Evolutionary conservation across 108 stramenopile species (phyloP).

Genomic region (Parmales sp.): DNA sequence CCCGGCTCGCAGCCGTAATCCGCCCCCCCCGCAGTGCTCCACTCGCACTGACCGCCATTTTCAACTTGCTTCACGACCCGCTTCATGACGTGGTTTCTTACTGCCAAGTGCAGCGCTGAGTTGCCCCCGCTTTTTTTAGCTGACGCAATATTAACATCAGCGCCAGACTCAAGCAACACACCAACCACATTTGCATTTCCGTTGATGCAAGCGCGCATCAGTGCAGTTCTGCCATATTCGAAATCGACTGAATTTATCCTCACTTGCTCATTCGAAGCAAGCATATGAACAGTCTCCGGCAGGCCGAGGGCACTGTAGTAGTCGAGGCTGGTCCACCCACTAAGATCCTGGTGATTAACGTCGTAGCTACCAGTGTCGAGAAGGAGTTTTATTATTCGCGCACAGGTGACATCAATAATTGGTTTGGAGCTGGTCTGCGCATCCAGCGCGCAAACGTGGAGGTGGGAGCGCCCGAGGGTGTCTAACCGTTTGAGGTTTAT

Average conservation of each 20-base stretch:
- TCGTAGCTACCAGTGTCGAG: not conserved
- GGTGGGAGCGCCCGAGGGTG: too few species aligned
- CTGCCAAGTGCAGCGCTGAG: not conserved
- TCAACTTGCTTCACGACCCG: not conserved
- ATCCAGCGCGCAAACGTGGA: constrained; percentile 1
- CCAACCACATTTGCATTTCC: not conserved
- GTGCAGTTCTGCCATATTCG: not conserved
- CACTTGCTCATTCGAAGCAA: not conserved
- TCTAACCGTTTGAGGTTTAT: too few species aligned
- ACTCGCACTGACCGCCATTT: not conserved
- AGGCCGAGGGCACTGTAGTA: not conserved
- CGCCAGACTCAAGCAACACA: not conserved
- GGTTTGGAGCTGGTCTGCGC: constrained; percentile 7
- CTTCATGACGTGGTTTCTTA: not conserved
- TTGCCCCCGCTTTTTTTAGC: not conserved
- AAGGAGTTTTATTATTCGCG: not conserved
- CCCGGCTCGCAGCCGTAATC: constrained; percentile 1
- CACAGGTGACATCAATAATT: not conserved
- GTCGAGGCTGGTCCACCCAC: not conserved
- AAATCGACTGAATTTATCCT: not conserved
- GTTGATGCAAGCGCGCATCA: not conserved
- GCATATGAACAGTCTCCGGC: not conserved
- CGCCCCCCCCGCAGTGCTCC: not conserved
- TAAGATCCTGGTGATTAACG: not conserved
- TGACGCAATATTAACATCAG: not conserved